Percentiles rank a stretch among this genome's conserved stretches.
Conservation (phyloP, 805 yeast species). For the Torulaspora microellipsoides region DNA sequence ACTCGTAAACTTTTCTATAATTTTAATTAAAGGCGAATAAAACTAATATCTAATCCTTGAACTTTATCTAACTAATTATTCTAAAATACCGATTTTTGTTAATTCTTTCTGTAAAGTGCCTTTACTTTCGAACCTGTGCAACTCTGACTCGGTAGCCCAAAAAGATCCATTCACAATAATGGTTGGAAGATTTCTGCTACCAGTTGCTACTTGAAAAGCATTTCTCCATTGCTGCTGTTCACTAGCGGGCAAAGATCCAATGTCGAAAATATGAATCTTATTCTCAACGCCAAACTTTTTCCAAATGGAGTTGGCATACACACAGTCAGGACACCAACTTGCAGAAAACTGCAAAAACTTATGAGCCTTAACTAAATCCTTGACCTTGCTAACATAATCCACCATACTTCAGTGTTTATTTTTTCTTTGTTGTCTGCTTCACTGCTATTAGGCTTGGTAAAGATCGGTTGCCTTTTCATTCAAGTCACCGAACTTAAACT, state of each 20-base stretch:
- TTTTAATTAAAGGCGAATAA: not conserved
- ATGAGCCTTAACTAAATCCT: conserved; percentile 42
- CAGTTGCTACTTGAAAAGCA: conserved; percentile 32
- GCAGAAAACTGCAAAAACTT: conserved; percentile 57
- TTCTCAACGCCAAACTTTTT: conserved; percentile 46
- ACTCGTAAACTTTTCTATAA: not conserved
- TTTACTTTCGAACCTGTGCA: conserved; percentile 28
- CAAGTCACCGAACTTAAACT: no score
- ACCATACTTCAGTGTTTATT: conserved; percentile 9
- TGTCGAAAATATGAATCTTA: conserved; percentile 52
- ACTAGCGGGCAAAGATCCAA: conserved; percentile 24
- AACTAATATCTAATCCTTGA: not conserved
- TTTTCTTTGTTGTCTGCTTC: no score
- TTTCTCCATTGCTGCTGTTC: conserved; percentile 32
- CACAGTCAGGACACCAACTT: conserved; percentile 78
- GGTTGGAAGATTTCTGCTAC: conserved; percentile 34
- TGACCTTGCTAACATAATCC: conserved; percentile 38
- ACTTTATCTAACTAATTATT: not conserved
- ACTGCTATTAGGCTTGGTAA: no score
- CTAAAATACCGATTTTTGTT: conserved; percentile 26
- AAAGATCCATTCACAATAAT: conserved; percentile 31
- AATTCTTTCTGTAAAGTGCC: conserved; percentile 27
- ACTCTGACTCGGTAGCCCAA: conserved; percentile 34
- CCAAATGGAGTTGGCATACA: conserved; percentile 55
- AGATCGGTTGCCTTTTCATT: no score